Base-by-base conservation (phyloP, 345 rosid species). In the Gossypium thurberi region DNA sequence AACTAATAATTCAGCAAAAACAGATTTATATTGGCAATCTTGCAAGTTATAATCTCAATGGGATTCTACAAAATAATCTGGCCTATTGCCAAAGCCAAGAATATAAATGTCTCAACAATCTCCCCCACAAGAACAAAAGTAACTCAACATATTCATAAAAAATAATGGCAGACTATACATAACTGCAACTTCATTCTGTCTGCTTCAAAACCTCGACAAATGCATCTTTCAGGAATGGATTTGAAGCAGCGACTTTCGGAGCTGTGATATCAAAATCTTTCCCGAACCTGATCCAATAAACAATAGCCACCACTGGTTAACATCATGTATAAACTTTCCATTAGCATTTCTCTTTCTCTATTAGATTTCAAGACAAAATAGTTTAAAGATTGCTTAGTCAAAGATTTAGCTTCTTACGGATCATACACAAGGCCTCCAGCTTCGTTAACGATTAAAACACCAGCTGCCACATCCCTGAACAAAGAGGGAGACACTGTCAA, bases 401-500 rank as follows among this genome's bases (percentile, higher is more conserved):
- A 66, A 20, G 8, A 59, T 28, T 23, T 20, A 23, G 62, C 17
- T 18, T 82, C 98, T 87, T 86, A 95, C 98, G 97, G 99, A 79
- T 95, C 98, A 81, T 79, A 95, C 58, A 93, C 82, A 76, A 85
- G 85, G 74, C 98, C 99, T 60, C 98, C 98, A 53, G 99, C 98
- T 87, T 91, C 99, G 75, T 79, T 81, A 23, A 91, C 97, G 8
- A 95, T 86, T 66, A 95, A 85, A 77, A 79, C 85, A 17, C 99
- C 99, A 68, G 84, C 99, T 61, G 99, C 92, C 70, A 95, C 91
- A 80, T 93, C 99, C 98, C 98, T 95, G 86, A 76, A 52, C 42
- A 70, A 9, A 73, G 68, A 56, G 46, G 23, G 20, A 70, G 48
- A 33, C 13, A 3, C 46, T 26, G 57, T 81, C 51, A 75, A 13